Conservation (phyloP, 257 asterid genomes). For the Pogostemon cablin region DNA sequence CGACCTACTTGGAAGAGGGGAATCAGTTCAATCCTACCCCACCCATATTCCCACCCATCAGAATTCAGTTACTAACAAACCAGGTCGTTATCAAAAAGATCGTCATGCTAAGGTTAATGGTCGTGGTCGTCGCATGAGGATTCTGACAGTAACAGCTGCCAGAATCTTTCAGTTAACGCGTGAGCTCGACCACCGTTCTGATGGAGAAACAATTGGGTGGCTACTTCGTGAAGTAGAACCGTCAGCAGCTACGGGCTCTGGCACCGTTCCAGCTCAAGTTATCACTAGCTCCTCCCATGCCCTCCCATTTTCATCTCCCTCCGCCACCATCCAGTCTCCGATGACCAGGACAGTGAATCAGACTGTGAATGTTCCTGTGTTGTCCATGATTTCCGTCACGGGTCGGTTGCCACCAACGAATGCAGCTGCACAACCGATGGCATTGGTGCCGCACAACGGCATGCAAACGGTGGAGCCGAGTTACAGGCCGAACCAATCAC, state of each 20-base stretch:
- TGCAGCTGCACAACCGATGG: neutral
- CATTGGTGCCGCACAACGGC: no score
- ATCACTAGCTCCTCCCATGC: slow-evolving; percentile 33
- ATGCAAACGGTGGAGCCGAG: no score
- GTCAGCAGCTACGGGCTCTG: slow-evolving; percentile 39
- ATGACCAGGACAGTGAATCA: neutral
- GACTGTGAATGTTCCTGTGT: no score
- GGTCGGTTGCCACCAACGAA: neutral
- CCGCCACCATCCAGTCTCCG: slow-evolving; percentile 29
- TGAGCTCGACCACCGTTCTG: slow-evolving; percentile 40
- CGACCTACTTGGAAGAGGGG: no score
- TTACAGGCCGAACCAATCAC: no score
- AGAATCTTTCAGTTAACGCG: slow-evolving; percentile 39
- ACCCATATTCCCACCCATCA: slow-evolving; percentile 10
- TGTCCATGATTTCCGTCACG: no score
- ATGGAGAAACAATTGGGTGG: slow-evolving; percentile 48
- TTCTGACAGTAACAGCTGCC: slow-evolving; percentile 35
- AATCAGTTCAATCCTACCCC: neutral
- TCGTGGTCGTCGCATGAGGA: slow-evolving; percentile 41
- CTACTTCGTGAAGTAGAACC: slow-evolving; percentile 43
- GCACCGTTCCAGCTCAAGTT: slow-evolving; percentile 32
- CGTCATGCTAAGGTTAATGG: slow-evolving; percentile 42
- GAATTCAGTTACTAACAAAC: neutral
- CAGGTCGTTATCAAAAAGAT: slow-evolving; percentile 20
- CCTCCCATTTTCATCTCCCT: slow-evolving; percentile 29